Evolutionary conservation across 1,284 basidiomycete genomes (phyloP).

Genomic region (Sporisorium graminicola): DNA sequence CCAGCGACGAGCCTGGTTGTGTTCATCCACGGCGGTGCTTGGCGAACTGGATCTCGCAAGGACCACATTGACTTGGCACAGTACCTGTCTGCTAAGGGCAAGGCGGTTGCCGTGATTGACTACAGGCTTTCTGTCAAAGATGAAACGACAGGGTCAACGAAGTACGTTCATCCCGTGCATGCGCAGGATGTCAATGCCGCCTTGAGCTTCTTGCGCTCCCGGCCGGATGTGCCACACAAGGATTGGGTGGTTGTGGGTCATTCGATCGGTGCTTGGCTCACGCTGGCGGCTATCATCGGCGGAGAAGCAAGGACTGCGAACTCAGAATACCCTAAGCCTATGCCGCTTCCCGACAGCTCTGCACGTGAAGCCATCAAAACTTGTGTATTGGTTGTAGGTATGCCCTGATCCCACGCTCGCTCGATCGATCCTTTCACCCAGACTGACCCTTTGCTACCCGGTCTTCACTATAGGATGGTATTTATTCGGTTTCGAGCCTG

Average conservation of each 20-base stretch:
- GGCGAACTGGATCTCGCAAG: conserved; percentile 42
- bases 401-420: background rate
- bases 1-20: conserved; percentile 21
- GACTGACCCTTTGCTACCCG: background rate
- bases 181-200: conserved; percentile 40
- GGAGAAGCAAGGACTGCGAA: background rate
- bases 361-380: conserved; percentile 24
- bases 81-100: conserved; percentile 21
- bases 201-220: conserved; percentile 18
- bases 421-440: background rate
- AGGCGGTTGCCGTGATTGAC: conserved; percentile 46
- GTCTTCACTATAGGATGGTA: conserved; percentile 34
- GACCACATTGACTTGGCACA: conserved; percentile 39
- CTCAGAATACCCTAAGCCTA: conserved; percentile 13
- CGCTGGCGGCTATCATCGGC: conserved; percentile 28
- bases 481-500: conserved; percentile 28
- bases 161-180: conserved; percentile 35
- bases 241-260: conserved; percentile 41
- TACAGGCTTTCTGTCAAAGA: conserved; percentile 43
- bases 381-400: conserved; percentile 43
- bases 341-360: conserved; percentile 16
- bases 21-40: conserved; percentile 53
- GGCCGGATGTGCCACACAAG: conserved; percentile 16
- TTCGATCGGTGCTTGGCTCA: conserved; percentile 49
- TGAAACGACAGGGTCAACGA: conserved; percentile 13